Conservation (phyloP, 805 yeast genomes). For the Schizosaccharomyces octosporus region DNA sequence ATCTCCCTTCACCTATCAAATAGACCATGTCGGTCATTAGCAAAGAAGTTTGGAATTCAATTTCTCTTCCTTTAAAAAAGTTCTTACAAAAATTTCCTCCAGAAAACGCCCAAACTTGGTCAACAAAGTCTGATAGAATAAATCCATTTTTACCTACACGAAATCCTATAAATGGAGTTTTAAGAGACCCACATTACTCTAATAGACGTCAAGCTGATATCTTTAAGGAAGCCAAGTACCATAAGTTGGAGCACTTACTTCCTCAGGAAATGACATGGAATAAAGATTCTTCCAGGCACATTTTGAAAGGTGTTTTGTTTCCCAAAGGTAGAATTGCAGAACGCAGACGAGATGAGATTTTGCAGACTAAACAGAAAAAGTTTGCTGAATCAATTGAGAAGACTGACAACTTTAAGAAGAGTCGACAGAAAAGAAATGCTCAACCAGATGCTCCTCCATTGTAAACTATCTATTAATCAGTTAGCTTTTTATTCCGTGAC, state of each 20-base stretch:
- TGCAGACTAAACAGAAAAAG: background rate
- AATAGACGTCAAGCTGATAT: constrained; percentile 1
- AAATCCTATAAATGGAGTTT: background rate
- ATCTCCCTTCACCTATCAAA: background rate
- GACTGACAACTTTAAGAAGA: background rate
- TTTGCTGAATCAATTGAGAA: background rate
- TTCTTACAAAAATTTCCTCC: background rate
- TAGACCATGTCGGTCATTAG: background rate
- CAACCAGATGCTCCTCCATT: no score
- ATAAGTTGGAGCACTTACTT: background rate
- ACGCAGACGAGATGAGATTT: background rate
- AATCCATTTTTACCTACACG: background rate
- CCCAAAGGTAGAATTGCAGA: background rate
- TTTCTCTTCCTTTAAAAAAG: background rate
- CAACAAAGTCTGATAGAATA: background rate
- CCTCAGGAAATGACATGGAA: background rate
- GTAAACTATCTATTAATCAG: no score
- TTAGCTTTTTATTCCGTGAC: no score
- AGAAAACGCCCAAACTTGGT: background rate
- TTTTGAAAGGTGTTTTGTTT: background rate
- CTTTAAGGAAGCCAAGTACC: background rate
- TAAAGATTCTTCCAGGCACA: background rate
- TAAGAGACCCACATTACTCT: background rate
- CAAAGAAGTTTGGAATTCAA: background rate
- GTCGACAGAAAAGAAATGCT: no score